Base-by-base conservation (phyloP, 345 rosid species). In the Rhodamnia rubescens region DNA sequence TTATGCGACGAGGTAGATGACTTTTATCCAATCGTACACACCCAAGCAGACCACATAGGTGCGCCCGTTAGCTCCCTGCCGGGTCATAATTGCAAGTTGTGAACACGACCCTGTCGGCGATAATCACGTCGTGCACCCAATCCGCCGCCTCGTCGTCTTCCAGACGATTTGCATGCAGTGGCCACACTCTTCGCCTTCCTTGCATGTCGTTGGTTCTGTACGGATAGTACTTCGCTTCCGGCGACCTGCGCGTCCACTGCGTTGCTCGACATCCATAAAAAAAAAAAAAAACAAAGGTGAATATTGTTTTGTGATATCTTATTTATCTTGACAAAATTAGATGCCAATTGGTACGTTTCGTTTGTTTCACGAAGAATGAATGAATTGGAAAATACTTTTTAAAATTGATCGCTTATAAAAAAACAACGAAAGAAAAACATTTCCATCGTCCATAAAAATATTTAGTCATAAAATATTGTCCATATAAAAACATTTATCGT, bases 11-110 rank as follows among this genome's bases (percentile, higher is more conserved):
- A 51, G 53, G 4, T 51, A 3, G 53, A 51, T 3, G 53, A 11
- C 14, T 51, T 9, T 11, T 51, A 51, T 51, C 53, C 53, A 51
- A 51, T 51, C 53, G 4, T 51, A 11, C 53, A 11, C 13, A 11
- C 53, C 53, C 15, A 11, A 9, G 14, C 4, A 3, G 4, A 51
- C 40, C 40, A 36, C 40, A 36, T 36, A 36, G 40, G 40, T 36
- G 40, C 40, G 40, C 53, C 53, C 53, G 11, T 51, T 93, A 95
- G 69, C 93, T 96, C 16, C 99, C 99, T 1, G 90, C 91, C 53
- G 98, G 98, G 84, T 95, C 95, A 85, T 95, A 95, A 83, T 94
- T 95, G 87, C 98, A 95, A 20, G 97, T 95, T 91, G 94, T 96
- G 85, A 96, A 95, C 85, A 94, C 96, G 83, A 92, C 96, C 64